Percentiles rank a stretch among this genome's conserved stretches.
Evolutionary conservation across 306 rosid genomes (phyloP).

Genomic region (Gillenia trifoliata): DNA sequence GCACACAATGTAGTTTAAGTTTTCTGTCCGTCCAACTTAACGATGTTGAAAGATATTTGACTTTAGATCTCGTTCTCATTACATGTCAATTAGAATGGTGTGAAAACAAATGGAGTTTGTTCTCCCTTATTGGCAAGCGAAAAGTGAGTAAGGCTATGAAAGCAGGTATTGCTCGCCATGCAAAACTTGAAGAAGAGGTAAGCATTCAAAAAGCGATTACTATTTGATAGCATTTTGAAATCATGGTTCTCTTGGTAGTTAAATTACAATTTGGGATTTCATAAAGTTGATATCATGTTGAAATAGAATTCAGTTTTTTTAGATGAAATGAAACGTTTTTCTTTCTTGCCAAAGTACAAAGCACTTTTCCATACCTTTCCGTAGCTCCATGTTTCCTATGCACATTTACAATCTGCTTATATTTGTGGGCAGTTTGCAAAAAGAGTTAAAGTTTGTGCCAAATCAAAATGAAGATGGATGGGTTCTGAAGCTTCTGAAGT

Average conservation of each 20-base stretch:
- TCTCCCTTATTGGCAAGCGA: slow-evolving; percentile 45
- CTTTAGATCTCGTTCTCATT: slow-evolving; percentile 5
- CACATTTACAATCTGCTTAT: neutral
- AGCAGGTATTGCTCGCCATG: slow-evolving; percentile 69
- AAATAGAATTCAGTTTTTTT: neutral
- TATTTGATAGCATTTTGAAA: neutral
- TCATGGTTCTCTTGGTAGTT: neutral
- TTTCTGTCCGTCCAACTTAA: neutral
- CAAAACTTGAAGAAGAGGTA: slow-evolving; percentile 84
- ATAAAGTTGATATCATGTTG: too few relatives aligned
- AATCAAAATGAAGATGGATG: slow-evolving; percentile 55
- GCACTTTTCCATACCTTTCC: neutral
- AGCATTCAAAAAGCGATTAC: neutral
- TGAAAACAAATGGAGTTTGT: slow-evolving; percentile 71
- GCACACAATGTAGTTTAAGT: neutral
- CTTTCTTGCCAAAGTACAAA: neutral
- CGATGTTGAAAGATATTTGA: neutral
- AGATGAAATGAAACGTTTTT: neutral
- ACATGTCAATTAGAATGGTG: slow-evolving; percentile 65
- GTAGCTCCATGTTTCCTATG: neutral
- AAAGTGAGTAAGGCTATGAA: slow-evolving; percentile 51
- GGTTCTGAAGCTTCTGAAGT: slow-evolving; percentile 18
- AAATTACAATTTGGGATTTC: too few relatives aligned
- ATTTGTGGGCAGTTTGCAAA: slow-evolving; percentile 47
- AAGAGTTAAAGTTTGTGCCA: slow-evolving; percentile 46